Conservation (phyloP, 2,329 filamentous ascomycete genomes). For the Leptographium galeiforme region DNA sequence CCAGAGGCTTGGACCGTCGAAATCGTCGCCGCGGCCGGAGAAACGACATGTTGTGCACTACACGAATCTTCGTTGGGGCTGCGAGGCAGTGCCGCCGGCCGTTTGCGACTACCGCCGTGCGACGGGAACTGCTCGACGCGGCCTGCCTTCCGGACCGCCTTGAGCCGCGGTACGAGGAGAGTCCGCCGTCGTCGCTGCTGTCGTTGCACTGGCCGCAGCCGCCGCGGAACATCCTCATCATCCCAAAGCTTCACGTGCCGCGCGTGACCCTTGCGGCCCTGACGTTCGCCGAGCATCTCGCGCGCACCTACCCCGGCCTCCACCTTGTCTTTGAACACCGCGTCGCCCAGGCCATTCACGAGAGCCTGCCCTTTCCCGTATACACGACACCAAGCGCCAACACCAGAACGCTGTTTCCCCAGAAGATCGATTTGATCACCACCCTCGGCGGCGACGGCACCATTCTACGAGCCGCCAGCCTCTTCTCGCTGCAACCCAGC, state of each 20-base stretch:
- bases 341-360: constrained; percentile 59
- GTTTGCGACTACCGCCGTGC: constrained; percentile 35
- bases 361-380: constrained; percentile 58
- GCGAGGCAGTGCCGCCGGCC: background rate
- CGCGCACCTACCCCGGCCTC: constrained; percentile 64
- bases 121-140: constrained; percentile 35
- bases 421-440: constrained; percentile 76
- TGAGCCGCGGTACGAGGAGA: constrained; percentile 51
- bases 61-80: background rate
- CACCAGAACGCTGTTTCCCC: constrained; percentile 41
- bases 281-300: constrained; percentile 56
- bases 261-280: constrained; percentile 38
- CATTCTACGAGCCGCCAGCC: constrained; percentile 69
- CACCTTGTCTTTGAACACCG: constrained; percentile 73
- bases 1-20: no score
- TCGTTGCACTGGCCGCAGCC: constrained; percentile 41
- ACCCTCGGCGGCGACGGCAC: constrained; percentile 92
- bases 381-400: constrained; percentile 41
- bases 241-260: constrained; percentile 44
- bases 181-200: constrained; percentile 37
- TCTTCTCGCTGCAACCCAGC: constrained; percentile 67
- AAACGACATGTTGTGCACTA: background rate
- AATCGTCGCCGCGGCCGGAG: background rate
- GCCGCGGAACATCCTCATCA: constrained; percentile 42
- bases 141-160: constrained; percentile 39